Conservation (phyloP, 129 eudicot species). For the Oenanthe sinensis region DNA sequence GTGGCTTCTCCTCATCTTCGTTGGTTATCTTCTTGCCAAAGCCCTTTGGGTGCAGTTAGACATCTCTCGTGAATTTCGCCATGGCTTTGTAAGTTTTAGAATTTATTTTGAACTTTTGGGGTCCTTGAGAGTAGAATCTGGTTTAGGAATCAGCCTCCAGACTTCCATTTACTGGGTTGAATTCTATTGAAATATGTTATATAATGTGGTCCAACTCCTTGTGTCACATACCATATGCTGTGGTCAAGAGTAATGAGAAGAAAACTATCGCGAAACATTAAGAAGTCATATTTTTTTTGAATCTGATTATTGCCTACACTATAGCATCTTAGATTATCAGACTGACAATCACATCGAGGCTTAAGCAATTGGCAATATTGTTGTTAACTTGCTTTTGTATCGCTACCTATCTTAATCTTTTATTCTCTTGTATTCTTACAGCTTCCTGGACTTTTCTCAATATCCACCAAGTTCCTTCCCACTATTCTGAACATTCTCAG, state of each 20-base stretch:
- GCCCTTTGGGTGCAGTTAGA: constrained; percentile 98
- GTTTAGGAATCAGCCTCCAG: background rate
- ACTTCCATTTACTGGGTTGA: background rate
- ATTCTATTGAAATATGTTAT: background rate
- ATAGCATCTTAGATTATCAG: background rate
- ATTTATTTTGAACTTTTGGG: background rate
- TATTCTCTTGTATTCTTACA: constrained; percentile 25
- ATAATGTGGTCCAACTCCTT: background rate
- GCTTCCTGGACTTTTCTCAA: constrained; percentile 82
- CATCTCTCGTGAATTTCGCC: constrained; percentile 73
- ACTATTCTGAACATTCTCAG: constrained; percentile 69
- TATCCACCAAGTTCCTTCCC: constrained; percentile 81
- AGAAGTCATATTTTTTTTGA: background rate
- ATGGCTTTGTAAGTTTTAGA: constrained; percentile 67
- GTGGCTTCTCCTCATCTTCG: constrained; percentile 68
- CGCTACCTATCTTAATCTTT: background rate
- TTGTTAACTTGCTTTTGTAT: background rate
- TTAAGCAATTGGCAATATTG: background rate
- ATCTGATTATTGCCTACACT: background rate
- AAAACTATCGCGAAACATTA: background rate
- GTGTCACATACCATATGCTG: background rate
- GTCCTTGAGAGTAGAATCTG: background rate
- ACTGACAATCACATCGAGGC: background rate
- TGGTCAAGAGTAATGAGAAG: background rate
- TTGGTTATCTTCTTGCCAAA: constrained; percentile 63